phyloP scores from a whole-genome alignment of 306 rosid species.

The Cucumis cinereus region DNA sequence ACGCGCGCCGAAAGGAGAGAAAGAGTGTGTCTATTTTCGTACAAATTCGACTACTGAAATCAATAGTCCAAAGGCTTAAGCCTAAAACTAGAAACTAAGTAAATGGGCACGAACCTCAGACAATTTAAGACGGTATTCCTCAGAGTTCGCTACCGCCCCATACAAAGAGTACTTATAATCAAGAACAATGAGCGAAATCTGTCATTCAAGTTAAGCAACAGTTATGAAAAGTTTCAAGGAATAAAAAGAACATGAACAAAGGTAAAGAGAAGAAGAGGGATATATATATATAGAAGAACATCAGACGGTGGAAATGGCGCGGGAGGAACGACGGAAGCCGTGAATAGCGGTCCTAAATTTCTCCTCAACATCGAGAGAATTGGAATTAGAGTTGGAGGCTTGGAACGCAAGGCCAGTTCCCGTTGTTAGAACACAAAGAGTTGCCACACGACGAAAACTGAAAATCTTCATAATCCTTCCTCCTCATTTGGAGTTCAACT shows the following conservation, averaged over 20 bases:
- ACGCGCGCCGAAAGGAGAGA: neutral
- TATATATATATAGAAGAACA: neutral
- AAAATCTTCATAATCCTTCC: neutral
- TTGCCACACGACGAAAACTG: slow-evolving; percentile 14
- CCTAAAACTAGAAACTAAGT: neutral
- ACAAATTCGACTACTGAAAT: neutral
- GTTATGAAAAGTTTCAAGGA: neutral
- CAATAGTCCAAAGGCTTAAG: neutral
- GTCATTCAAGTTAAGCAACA: slow-evolving; percentile 3
- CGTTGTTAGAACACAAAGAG: slow-evolving; percentile 17
- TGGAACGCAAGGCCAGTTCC: slow-evolving; percentile 16
- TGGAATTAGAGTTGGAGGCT: slow-evolving; percentile 14
- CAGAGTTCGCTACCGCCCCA: slow-evolving; percentile 31
- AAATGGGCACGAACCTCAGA: slow-evolving; percentile 35
- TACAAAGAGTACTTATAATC: slow-evolving; percentile 63
- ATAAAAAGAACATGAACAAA: neutral
- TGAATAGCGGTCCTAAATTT: slow-evolving; percentile 18
- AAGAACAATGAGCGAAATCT: slow-evolving; percentile 43
- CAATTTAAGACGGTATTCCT: slow-evolving; percentile 38
- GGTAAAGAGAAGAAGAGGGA: neutral
- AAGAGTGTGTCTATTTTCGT: neutral
- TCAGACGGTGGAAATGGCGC: slow-evolving; percentile 56
- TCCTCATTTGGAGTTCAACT: neutral
- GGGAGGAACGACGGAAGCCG: slow-evolving; percentile 61
- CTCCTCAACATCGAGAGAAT: slow-evolving; percentile 13